phyloP scores from a whole-genome alignment of 441 rosid genomes.

The Mallotus repandus region DNA sequence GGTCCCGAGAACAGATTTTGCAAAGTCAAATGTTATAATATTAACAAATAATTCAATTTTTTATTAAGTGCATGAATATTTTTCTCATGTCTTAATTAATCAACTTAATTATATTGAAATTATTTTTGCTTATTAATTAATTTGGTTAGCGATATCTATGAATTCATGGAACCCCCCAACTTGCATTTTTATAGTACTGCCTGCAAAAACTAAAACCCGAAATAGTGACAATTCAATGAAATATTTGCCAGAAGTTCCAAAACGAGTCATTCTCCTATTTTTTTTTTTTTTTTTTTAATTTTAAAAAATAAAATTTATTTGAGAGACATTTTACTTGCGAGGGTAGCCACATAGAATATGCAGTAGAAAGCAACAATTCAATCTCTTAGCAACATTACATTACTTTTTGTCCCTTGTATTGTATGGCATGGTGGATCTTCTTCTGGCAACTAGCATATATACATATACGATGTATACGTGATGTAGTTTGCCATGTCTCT shows the following conservation, averaged over 20 bases:
- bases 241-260: no score
- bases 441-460: conserved; percentile 18
- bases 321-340: not conserved
- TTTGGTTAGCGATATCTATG: no score
- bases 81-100: no score
- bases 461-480: conserved; percentile 10
- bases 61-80: not conserved
- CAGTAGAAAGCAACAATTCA: conserved; percentile 16
- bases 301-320: not conserved
- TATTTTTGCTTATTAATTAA: no score
- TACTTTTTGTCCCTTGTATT: conserved; percentile 21
- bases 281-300: no score
- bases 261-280: no score
- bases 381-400: not conserved
- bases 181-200: no score
- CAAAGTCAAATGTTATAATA: not conserved
- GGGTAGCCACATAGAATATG: not conserved
- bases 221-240: no score
- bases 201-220: no score
- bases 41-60: no score
- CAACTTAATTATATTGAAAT: no score
- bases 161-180: no score
- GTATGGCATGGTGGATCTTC: conserved; percentile 25
- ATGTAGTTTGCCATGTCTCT: not conserved
- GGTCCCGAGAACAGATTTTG: not conserved